Evolutionary conservation across 2,329 filamentous ascomycete genomes (phyloP).

Genomic region (Bipolaris sorokiniana): DNA sequence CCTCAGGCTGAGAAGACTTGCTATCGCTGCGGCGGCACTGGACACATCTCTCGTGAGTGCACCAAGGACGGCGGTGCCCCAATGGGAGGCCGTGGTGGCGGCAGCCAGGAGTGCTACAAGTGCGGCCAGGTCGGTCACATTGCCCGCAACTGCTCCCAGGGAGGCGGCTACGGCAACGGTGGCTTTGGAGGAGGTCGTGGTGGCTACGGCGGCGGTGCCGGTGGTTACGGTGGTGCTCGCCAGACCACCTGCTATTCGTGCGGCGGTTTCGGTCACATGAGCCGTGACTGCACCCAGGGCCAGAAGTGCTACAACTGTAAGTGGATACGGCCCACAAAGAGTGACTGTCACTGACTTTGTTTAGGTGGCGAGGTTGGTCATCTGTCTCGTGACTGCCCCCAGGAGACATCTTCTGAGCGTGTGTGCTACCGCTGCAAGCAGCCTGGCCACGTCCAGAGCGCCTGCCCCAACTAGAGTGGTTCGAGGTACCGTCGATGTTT

Average conservation of each 20-base stretch:
- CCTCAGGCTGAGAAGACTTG: conserved; percentile 82
- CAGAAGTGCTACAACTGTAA: conserved; percentile 99
- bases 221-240: conserved; percentile 53
- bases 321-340: conserved; percentile 29
- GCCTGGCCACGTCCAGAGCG: conserved; percentile 88
- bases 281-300: conserved; percentile 96
- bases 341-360: conserved; percentile 31
- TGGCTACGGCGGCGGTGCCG: conserved; percentile 48
- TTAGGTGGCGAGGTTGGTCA: conserved; percentile 84
- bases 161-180: conserved; percentile 52
- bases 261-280: conserved; percentile 96
- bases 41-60: conserved; percentile 93
- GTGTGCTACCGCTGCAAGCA: conserved; percentile 97
- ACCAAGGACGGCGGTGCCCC: conserved; percentile 59
- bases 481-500: conserved; percentile 36
- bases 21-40: conserved; percentile 78
- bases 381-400: conserved; percentile 93
- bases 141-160: conserved; percentile 84
- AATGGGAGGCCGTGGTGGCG: conserved; percentile 50
- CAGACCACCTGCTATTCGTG: conserved; percentile 90
- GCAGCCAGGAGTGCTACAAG: conserved; percentile 85
- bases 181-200: conserved; percentile 58
- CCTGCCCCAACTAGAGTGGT: conserved; percentile 78
- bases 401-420: conserved; percentile 87
- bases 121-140: conserved; percentile 97